Evolutionary conservation across 768 basidiomycete genomes (phyloP), one percentile per base, ranked within the genome.

Genomic region (Mycena sanguinolenta): DNA sequence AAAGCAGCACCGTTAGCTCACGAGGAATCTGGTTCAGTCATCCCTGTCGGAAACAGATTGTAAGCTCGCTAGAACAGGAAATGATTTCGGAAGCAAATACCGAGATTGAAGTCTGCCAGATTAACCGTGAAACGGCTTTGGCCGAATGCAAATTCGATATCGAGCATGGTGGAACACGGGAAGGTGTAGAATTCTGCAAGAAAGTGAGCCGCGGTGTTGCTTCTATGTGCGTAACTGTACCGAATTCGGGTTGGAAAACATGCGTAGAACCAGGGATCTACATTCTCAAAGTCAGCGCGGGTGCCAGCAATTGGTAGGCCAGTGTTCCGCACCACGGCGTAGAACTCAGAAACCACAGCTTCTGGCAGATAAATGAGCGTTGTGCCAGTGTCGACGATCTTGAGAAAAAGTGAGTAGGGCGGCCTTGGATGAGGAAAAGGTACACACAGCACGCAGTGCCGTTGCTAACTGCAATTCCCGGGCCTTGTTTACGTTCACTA

Each of bases 351-450:
- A 7, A 85, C 88, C 32, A 88, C 70, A 0, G 74, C 55, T 44
- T 79, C 75, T 1, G 90, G 89, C 8, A 90, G 67, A 77, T 92
- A 92, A 66, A 92, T 87, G 30, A 91, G 80, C 32, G 90, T 88
- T 4, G 90, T 91, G 34, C 92, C 91, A 0, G 90, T 90, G 74
- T 92, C 92, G 67, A 92, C 84, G 23, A 90, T 89, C 90, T 91
- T 54, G 1, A 23, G 34, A 21, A n/a, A n/a, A 36, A 21, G 32
- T 38, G 46, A 53, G 36, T 6, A 13, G 25, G 38, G 1, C 32
- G 23, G 13, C 6, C 27, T 12, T 23, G n/a, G 2, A 38, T 7
- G 44, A 25, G 1, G 52, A 13, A n/a, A 58, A n/a, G 9, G 0
- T 23, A 74, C 81, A 71, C 61, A 87, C 86, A 8, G 87, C 86